These are phyloP conservation scores for Globisporangium orthogonon DNA, from an alignment of 352 stramenopile species.

Conservation along the genomic window DNA sequence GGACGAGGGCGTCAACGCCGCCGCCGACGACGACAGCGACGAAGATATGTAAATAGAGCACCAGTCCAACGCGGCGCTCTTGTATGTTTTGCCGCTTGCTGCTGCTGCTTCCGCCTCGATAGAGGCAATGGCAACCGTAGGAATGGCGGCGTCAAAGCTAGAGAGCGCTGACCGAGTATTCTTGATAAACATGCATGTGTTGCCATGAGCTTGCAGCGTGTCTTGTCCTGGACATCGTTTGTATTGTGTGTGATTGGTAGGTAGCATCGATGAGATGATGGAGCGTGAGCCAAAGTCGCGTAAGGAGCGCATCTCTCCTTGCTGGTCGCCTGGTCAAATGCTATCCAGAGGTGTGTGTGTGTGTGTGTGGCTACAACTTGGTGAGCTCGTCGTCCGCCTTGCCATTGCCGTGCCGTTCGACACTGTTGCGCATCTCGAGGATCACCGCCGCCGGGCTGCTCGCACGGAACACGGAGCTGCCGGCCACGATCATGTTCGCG, in stretches of 20 bases:
- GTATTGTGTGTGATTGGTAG: neutral
- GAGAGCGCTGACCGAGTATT: neutral
- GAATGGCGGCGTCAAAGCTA: neutral
- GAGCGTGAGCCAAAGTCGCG: neutral
- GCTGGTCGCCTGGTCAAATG: neutral
- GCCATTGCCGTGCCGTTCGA: slow-evolving; percentile 76
- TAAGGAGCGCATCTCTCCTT: neutral
- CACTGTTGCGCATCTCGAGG: slow-evolving; percentile 71
- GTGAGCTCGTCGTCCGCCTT: slow-evolving; percentile 59
- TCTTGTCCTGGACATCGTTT: neutral
- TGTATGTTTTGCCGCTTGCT: neutral
- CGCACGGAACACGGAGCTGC: slow-evolving; percentile 91
- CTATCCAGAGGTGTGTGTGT: neutral
- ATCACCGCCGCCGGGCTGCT: slow-evolving; percentile 66
- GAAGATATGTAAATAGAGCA: slow-evolving; percentile 23
- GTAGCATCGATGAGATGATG: neutral
- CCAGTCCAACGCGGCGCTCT: neutral
- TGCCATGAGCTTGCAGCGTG: neutral
- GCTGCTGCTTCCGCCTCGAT: neutral
- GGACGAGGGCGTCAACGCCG: slow-evolving; percentile 28
- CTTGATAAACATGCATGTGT: neutral
- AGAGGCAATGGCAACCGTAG: neutral
- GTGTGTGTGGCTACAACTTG: slow-evolving; percentile 21
- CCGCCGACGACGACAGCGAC: slow-evolving; percentile 27
- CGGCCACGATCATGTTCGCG: slow-evolving; percentile 97